Evolutionary conservation across 257 asterid genomes (phyloP).

Genomic region (Solanum chiquidenum): DNA sequence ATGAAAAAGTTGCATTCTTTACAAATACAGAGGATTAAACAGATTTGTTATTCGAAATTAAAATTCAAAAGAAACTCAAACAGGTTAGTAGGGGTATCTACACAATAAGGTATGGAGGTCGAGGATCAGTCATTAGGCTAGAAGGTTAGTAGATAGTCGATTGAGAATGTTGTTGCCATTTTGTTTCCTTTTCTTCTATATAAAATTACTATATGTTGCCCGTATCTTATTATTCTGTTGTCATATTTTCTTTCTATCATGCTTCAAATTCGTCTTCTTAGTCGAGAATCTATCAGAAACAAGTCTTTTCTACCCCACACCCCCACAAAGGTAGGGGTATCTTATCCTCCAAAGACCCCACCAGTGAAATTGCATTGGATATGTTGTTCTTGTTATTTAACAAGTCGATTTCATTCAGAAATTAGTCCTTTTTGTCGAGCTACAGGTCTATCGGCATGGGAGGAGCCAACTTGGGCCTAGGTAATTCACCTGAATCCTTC

Average conservation of each 20-base stretch:
- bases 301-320: background rate
- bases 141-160: background rate
- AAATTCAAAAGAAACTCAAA: background rate
- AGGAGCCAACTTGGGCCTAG: background rate
- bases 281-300: background rate
- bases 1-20: background rate
- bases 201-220: background rate
- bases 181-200: background rate
- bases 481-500: background rate
- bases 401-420: background rate
- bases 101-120: background rate
- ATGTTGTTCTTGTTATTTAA: background rate
- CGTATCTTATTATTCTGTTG: background rate
- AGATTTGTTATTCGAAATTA: background rate
- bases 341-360: background rate
- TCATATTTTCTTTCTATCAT: background rate
- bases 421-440: background rate
- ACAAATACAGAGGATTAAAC: background rate
- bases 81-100: background rate
- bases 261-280: background rate
- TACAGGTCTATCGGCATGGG: background rate
- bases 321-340: background rate
- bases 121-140: background rate
- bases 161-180: background rate
- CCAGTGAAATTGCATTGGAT: background rate